Evolutionary conservation across 2,329 filamentous ascomycete species (phyloP).

Genomic region (Graphiopsis chlorocephala): DNA sequence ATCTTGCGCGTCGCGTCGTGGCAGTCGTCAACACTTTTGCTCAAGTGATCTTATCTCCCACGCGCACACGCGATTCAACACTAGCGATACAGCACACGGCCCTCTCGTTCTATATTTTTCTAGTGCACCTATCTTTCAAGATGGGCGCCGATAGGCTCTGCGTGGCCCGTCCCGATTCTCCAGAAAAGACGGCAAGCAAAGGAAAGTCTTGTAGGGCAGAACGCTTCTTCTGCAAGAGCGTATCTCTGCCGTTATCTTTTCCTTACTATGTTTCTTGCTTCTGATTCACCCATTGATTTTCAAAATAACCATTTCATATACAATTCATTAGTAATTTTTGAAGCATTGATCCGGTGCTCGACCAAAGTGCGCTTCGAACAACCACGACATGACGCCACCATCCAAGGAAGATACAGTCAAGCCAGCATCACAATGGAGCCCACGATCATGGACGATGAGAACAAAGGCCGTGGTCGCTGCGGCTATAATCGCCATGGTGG

Average conservation of each 20-base stretch:
- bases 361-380: neutral
- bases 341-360: neutral
- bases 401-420: neutral
- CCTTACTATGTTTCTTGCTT: neutral
- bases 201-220: neutral
- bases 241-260: neutral
- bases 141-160: neutral
- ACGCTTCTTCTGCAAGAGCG: neutral
- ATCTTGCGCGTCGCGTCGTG: neutral
- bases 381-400: neutral
- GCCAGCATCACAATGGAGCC: slow-evolving; percentile 26
- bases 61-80: neutral
- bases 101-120: neutral
- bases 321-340: neutral
- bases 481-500: slow-evolving; percentile 16
- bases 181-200: neutral
- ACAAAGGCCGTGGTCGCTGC: slow-evolving; percentile 20
- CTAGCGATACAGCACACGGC: neutral
- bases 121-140: neutral
- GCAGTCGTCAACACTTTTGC: slow-evolving; percentile 7
- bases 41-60: neutral
- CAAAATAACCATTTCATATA: neutral
- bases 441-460: slow-evolving; percentile 25
- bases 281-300: neutral
- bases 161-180: neutral